These are phyloP conservation scores for Lentinula lateritia DNA, from an alignment of 768 basidiomycete genomes.

Conservation along the genomic window DNA sequence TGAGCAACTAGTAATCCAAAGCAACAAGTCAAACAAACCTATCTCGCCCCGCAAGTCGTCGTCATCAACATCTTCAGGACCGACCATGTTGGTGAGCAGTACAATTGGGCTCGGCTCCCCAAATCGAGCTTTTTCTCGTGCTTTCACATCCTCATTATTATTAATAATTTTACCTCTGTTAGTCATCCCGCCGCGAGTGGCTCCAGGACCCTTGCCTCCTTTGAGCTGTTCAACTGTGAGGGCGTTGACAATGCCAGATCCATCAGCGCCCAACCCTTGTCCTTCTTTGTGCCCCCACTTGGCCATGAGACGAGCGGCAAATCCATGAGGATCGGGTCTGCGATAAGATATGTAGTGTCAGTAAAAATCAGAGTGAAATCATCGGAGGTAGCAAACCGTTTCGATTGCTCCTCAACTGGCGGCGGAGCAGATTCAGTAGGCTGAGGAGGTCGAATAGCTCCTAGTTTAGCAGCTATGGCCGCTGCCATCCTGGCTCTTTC, in stretches of 20 bases:
- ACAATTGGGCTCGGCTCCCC: conserved; percentile 90
- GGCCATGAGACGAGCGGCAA: conserved; percentile 86
- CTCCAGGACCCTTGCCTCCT: conserved; percentile 31
- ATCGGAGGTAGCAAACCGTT: neutral
- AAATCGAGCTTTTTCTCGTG: conserved; percentile 75
- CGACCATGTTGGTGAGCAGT: conserved; percentile 87
- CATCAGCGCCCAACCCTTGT: conserved; percentile 83
- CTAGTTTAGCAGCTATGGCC: conserved; percentile 73
- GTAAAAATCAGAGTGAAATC: neutral
- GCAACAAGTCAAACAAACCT: conserved; percentile 38
- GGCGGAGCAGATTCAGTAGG: conserved; percentile 18
- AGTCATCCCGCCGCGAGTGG: conserved; percentile 30
- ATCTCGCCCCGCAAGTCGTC: conserved; percentile 85
- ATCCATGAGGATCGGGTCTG: conserved; percentile 61
- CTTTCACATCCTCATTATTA: conserved; percentile 78
- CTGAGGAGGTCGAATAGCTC: conserved; percentile 34
- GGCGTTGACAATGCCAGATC: conserved; percentile 84
- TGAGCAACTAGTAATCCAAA: neutral
- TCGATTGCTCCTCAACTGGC: conserved; percentile 23
- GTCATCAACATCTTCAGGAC: conserved; percentile 76
- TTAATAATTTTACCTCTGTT: conserved; percentile 90
- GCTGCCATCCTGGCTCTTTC: conserved; percentile 74
- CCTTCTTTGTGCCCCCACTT: conserved; percentile 97
- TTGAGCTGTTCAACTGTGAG: conserved; percentile 71
- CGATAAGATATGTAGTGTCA: neutral